Base-by-base conservation (phyloP, 495 filamentous ascomycete species). In the Penicillium paradoxum region DNA sequence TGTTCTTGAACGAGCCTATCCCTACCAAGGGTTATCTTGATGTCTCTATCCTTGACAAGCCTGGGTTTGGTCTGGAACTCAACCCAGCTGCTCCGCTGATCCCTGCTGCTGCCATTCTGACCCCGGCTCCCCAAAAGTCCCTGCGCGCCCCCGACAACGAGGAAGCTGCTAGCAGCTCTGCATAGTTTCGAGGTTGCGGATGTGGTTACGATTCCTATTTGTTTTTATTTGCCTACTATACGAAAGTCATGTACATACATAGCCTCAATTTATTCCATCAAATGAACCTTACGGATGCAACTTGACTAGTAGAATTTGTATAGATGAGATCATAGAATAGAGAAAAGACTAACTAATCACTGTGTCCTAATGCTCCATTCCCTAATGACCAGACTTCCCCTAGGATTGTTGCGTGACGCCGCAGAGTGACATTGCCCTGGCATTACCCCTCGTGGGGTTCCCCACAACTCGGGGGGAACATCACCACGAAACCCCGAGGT, bases 1-100 rank as follows among this genome's bases (percentile, higher is more conserved):
- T 96, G 43, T 96, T 96, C 69, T 52, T 88, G 30, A 90, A 96
- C 69, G 91, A 96, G 72, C 90, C 91, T 11, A 90, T 96, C 47
- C 91, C 91, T 1, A 81, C 74, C 9, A 82, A 90, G 44, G 91
- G 91, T 4, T 92, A 82, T 65, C 75, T 96, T 22, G 85, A 89
- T 54, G 79, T 89, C 4, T 79, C 83, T 0, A 79, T 89, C 38
- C 73, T 96, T 24, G 88, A 96, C 68, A 93, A 87, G 78, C 91
- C 91, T 5, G 91, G 91, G 0, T 96, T 96, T 63, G 91, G 91
- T 7, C 77, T 96, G 30, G 89, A 90, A 36, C 63, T 96, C 18
- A 96, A 93, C 65, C 89, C 88, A 0, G 74, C 74, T 13, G 90
- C 89, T n/a, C 77, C 83, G 42, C 71, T 96, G 47, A 86, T 95